phyloP scores from a whole-genome alignment of 2,329 filamentous ascomycete species.

The Passalora sequoiae region DNA sequence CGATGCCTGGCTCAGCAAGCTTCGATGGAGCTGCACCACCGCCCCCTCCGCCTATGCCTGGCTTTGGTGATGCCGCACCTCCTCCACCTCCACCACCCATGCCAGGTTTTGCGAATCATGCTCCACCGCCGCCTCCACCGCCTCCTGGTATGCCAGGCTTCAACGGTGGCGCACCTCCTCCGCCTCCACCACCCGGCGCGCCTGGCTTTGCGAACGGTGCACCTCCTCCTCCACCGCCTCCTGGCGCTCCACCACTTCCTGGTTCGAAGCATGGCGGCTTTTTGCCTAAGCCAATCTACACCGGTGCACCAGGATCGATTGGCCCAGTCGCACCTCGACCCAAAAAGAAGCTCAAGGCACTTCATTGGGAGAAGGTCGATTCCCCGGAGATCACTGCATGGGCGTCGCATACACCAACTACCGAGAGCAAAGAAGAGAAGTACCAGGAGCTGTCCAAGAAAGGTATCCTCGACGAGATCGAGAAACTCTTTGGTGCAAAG shows the following conservation, averaged over 20 bases:
- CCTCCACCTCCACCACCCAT: constrained; percentile 42
- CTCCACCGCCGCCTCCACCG: constrained; percentile 39
- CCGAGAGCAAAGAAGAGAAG: constrained; percentile 87
- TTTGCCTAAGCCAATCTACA: constrained; percentile 59
- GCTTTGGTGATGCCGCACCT: constrained; percentile 39
- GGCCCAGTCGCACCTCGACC: constrained; percentile 76
- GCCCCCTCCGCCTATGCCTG: constrained; percentile 44
- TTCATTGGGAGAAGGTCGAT: constrained; percentile 99
- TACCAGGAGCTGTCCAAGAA: constrained; percentile 89
- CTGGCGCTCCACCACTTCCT: constrained; percentile 60
- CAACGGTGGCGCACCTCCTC: constrained; percentile 39
- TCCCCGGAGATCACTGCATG: constrained; percentile 86
- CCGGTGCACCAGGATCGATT: constrained; percentile 53
- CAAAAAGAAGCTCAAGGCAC: constrained; percentile 98
- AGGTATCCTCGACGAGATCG: constrained; percentile 94
- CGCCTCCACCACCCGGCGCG: constrained; percentile 41
- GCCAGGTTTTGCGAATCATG: constrained; percentile 38
- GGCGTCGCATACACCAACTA: constrained; percentile 80
- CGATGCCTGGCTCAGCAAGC: constrained; percentile 44
- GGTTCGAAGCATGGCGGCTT: constrained; percentile 63
- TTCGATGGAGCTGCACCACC: constrained; percentile 39
- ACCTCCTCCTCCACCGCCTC: constrained; percentile 56
- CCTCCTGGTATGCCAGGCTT: constrained; percentile 39
- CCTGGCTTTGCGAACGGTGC: constrained; percentile 46
- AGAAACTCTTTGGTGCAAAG: constrained; percentile 95